phyloP scores from a whole-genome alignment of 2,329 filamentous ascomycete genomes.

The Fusarium pseudocircinatum region DNA sequence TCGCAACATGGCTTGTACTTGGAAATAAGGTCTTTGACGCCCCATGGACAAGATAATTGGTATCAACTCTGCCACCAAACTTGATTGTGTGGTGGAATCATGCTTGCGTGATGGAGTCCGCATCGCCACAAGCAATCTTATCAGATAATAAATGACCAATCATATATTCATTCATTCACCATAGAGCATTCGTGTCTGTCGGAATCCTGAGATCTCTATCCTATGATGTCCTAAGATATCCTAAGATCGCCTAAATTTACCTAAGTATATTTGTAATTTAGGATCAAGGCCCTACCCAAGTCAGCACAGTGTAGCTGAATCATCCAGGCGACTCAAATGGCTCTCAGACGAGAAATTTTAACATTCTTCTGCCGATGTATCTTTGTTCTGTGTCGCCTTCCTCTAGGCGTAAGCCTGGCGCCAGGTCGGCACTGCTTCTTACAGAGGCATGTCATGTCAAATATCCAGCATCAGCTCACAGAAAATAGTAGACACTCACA shows the following conservation, averaged over 20 bases:
- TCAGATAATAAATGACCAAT: background rate
- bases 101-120: background rate
- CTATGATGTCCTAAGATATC: background rate
- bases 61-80: background rate
- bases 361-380: background rate
- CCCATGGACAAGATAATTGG: background rate
- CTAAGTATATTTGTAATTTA: background rate
- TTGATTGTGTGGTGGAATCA: background rate
- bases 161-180: slow-evolving; percentile 29
- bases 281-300: background rate
- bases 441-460: background rate
- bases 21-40: background rate
- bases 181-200: background rate
- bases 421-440: background rate
- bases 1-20: background rate
- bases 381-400: background rate
- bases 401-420: background rate
- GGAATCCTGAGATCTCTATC: background rate
- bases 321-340: background rate
- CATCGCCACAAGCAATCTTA: background rate
- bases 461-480: background rate
- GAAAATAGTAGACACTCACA: background rate
- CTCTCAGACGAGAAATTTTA: background rate
- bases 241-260: background rate
- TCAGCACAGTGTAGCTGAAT: background rate